Evolutionary conservation across 2,329 filamentous ascomycete species (phyloP).

Genomic region (Colletotrichum chrysophilum): DNA sequence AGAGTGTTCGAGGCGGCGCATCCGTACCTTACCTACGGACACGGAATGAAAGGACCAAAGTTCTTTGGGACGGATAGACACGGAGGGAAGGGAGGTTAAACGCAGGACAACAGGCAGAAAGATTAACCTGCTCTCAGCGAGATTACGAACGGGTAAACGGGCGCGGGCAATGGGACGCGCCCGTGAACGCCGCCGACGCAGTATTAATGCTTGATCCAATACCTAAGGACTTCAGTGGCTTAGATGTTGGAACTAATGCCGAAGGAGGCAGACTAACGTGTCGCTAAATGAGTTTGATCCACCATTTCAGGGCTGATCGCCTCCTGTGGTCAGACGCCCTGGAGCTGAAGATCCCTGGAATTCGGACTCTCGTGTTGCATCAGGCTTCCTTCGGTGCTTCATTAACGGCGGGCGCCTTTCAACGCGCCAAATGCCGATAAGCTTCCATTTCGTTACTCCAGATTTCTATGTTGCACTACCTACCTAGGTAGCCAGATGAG

Average conservation of each 20-base stretch:
- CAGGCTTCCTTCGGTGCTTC: neutral
- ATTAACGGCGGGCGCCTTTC: neutral
- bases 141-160: neutral
- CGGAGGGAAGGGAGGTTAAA: neutral
- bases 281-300: neutral
- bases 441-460: neutral
- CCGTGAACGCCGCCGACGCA: neutral
- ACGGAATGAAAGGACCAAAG: neutral
- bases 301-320: neutral
- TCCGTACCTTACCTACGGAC: constrained; percentile 1
- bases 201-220: neutral
- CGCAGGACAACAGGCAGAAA: neutral
- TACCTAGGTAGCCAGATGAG: neutral
- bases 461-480: neutral
- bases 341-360: neutral
- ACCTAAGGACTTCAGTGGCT: constrained; percentile 2
- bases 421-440: neutral
- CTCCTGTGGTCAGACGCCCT: neutral
- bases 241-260: neutral
- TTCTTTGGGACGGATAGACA: constrained; percentile 1
- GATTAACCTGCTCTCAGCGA: neutral
- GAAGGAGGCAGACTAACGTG: neutral
- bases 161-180: neutral
- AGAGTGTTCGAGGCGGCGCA: neutral
- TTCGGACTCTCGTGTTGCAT: neutral